Evolutionary conservation across 2,329 filamentous ascomycete species (phyloP), one percentile per base, ranked within the genome.

Genomic region (Neofusicoccum umdonicola): DNA sequence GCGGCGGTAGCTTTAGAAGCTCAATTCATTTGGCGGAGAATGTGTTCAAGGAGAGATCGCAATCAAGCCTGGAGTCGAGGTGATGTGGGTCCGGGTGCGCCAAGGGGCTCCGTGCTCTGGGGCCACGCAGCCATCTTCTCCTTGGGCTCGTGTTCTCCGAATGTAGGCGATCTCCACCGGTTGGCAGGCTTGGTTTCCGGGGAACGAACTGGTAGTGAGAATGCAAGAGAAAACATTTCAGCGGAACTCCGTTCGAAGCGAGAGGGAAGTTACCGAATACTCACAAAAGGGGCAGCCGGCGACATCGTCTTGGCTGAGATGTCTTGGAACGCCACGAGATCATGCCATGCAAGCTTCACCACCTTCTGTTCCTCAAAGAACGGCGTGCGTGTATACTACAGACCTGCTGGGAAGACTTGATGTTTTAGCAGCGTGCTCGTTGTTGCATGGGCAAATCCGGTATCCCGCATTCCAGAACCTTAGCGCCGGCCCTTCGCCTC

Each of bases 1-100:
- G 41, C 41, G 41, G 41, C 13, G 27, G 56, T 45, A 47, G 56
- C 9, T 45, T 13, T 22, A 13, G 42, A 19, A 12, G 41, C 12
- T 47, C 31, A 47, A 37, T 12, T 17, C 56, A 45, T 47, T 13
- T 13, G 27, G 15, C 15, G 8, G 45, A 37, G 41, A 22, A 45
- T n/a, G 22, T 37, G 41, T 47, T 42, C 11, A 60, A 60, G 56
- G 56, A 60, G 56, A 60, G 27, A 60, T 47, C 27, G n/a, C 27
- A 37, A 15, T 35, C 56, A 37, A 35, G 56, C 15, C 41, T 27
- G 15, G 27, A 47, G 12, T 52, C 11, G 50, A 52, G 50, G 5
- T 15, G 15, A 47, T 47, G 56, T 60, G 41, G 56, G 56, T 34
- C 56, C 56, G 27, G 31, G 31, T 17, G 27, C 17, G 41, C 56